phyloP scores from a whole-genome alignment of 441 rosid genomes.

The Euphorbia schlechtendalii region DNA sequence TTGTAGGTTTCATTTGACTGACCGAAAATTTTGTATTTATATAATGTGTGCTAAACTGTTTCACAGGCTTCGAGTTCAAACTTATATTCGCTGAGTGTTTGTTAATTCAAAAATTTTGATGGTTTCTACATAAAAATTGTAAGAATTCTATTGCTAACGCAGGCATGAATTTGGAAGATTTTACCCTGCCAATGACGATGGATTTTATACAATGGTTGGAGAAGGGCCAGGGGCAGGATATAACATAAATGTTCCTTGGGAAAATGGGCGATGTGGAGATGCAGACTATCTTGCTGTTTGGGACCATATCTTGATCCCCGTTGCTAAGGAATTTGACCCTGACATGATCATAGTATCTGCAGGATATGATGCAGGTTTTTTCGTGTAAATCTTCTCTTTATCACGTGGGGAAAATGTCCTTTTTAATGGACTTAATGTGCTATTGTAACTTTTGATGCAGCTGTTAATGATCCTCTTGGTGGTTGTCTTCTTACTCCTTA shows the following conservation, averaged over 20 bases:
- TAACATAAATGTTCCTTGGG: conserved; percentile 98
- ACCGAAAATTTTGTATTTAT: conserved; percentile 2
- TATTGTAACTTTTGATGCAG: conserved; percentile 34
- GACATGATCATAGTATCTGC: conserved; percentile 80
- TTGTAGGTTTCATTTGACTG: neutral
- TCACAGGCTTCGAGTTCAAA: neutral
- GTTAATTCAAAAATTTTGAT: neutral
- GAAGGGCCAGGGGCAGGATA: conserved; percentile 89
- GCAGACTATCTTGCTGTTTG: conserved; percentile 91
- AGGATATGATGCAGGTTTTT: conserved; percentile 96
- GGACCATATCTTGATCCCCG: conserved; percentile 92
- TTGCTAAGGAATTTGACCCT: conserved; percentile 72
- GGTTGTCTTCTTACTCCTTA: conserved; percentile 82
- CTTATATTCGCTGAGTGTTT: conserved; percentile 2
- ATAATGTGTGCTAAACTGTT: neutral
- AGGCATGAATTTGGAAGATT: conserved; percentile 89
- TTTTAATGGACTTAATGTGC: neutral
- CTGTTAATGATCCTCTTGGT: conserved; percentile 83
- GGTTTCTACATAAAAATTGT: conserved; percentile 18
- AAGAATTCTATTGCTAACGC: conserved; percentile 21
- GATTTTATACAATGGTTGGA: conserved; percentile 76
- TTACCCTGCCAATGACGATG: conserved; percentile 78
- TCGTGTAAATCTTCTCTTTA: neutral
- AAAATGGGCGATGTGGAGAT: conserved; percentile 76
- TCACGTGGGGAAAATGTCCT: too few relatives aligned